Conservation (phyloP, 495 filamentous ascomycete genomes). For the Podospora didyma region DNA sequence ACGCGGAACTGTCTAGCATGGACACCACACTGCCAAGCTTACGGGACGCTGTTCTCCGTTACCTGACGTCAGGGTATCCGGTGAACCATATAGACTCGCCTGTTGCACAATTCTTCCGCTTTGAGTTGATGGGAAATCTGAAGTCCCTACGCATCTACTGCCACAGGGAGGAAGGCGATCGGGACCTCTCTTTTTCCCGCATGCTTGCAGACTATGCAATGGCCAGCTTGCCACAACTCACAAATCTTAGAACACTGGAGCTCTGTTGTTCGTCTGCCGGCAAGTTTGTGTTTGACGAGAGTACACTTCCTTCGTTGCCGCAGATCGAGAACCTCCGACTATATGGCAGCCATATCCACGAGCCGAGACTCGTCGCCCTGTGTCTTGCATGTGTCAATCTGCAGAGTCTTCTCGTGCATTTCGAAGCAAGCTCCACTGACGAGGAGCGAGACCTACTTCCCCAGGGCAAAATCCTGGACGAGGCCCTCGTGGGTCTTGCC, state of each 20-base stretch:
- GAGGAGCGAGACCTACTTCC: conserved; percentile 27
- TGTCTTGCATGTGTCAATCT: conserved; percentile 28
- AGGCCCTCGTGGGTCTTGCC: conserved; percentile 20
- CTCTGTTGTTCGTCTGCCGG: conserved; percentile 26
- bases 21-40: conserved; percentile 10
- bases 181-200: conserved; percentile 20
- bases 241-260: conserved; percentile 28
- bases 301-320: conserved; percentile 21
- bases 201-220: conserved; percentile 26
- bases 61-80: conserved; percentile 4
- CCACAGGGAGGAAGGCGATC: conserved; percentile 24
- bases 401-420: conserved; percentile 27
- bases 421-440: conserved; percentile 24
- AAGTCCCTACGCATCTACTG: conserved; percentile 30
- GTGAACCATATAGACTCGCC: conserved; percentile 1
- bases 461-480: conserved; percentile 27
- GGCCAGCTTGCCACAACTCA: conserved; percentile 11
- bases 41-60: conserved; percentile 13
- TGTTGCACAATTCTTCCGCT: conserved; percentile 14
- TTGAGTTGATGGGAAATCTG: conserved; percentile 16
- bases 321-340: conserved; percentile 28
- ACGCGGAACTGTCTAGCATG: background rate
- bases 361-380: conserved; percentile 24
- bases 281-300: conserved; percentile 5
- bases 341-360: conserved; percentile 30